Evolutionary conservation across 768 basidiomycete genomes (phyloP).

Genomic region (Crassisporium funariophilum): DNA sequence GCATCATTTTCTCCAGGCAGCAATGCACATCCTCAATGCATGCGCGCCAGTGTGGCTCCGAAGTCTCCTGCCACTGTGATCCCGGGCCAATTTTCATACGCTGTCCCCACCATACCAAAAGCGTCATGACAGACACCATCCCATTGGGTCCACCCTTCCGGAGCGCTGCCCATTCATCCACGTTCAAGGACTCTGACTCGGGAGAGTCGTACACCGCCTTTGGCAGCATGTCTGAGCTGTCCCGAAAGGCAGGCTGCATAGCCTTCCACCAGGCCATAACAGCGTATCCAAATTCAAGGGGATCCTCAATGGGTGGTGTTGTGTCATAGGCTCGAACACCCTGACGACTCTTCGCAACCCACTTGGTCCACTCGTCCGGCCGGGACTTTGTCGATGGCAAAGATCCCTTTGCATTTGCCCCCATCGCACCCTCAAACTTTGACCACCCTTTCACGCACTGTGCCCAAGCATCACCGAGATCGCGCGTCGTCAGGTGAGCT

Average conservation of each 20-base stretch:
- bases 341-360: not conserved
- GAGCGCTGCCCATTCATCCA: slow-evolving; percentile 8
- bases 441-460: slow-evolving; percentile 9
- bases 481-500: not conserved
- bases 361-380: slow-evolving; percentile 12
- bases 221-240: not conserved
- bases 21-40: slow-evolving; percentile 1
- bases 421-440: slow-evolving; percentile 7
- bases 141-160: slow-evolving; percentile 12
- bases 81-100: not conserved
- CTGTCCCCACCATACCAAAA: slow-evolving; percentile 16
- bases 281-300: slow-evolving; percentile 10
- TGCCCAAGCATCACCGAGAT: slow-evolving; percentile 9
- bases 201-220: not conserved
- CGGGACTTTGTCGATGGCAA: not conserved
- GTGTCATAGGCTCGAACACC: slow-evolving; percentile 5
- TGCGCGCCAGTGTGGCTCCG: not conserved
- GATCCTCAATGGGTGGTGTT: slow-evolving; percentile 2
- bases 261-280: slow-evolving; percentile 12
- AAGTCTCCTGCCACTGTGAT: slow-evolving; percentile 10
- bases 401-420: no score
- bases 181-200: not conserved
- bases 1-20: not conserved
- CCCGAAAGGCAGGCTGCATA: slow-evolving; percentile 10
- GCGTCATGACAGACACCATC: slow-evolving; percentile 6